Evolutionary conservation across 495 filamentous ascomycete genomes (phyloP), one percentile per base, ranked within the genome.

Genomic region (Staphylotrichum longicolle): DNA sequence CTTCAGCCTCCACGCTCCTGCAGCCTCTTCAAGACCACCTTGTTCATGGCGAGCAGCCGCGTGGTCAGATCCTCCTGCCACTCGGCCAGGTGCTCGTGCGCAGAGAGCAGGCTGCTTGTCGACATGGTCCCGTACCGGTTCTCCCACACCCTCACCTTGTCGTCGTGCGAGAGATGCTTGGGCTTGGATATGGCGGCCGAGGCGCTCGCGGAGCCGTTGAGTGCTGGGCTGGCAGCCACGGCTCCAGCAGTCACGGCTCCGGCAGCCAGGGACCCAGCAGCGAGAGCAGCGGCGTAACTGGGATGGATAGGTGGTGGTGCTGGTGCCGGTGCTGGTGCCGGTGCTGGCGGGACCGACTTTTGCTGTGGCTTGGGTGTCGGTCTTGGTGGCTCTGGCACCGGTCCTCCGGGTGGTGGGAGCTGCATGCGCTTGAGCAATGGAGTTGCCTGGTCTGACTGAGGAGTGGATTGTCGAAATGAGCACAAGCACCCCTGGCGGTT

Each of bases 41-140:
- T 40, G 41, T 68, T 65, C 61, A 70, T 66, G 12, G 68, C 63
- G 37, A 64, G 20, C 32, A 60, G 30, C 46, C 61, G 34, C 33
- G 55, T 68, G 10, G 30, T 61, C 57, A 66, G 10, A 44, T 70
- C 63, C 35, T 66, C 63, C 59, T 64, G 63, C 63, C 61, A 57
- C 44, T 62, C 44, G 8, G 46, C 32, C 52, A 70, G 12, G 12
- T 61, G 35, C 56, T 44, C 15, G 35, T 68, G 64, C 9, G 55
- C 32, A 9, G 12, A 41, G 6, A 55, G 37, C 37, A 70, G 54
- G 20, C 45, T 15, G 3, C 34, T 15, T 0, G 15, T 42, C 1
- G 3, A 7, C 66, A 66, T 66, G n/a, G 15, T 56, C 12, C 15
- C 20, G 48, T 68, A 70, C 34, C 52, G 20, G 8, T 7, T 49